Conservation (phyloP, 2,329 filamentous ascomycete species). For the Uncinocarpus reesii region DNA sequence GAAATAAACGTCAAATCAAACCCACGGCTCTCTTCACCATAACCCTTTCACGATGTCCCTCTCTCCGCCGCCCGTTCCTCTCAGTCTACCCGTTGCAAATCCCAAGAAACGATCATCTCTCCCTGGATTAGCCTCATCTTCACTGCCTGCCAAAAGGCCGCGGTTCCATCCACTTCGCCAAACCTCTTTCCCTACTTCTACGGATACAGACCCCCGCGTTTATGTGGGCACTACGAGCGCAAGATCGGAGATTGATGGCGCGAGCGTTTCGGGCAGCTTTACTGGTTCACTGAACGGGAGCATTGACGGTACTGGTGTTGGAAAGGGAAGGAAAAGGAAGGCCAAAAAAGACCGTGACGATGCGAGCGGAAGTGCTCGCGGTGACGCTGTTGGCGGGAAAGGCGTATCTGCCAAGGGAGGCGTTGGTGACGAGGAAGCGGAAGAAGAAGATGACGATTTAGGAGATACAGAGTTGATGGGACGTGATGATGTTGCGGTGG, state of each 20-base stretch:
- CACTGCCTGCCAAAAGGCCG: conserved; percentile 21
- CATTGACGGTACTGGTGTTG: conserved; percentile 28
- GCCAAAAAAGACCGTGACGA: conserved; percentile 26
- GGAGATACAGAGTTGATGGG: conserved; percentile 42
- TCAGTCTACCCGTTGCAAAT: conserved; percentile 16
- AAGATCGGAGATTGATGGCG: conserved; percentile 25
- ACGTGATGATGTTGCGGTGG: conserved; percentile 37
- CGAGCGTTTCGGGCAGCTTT: conserved; percentile 35
- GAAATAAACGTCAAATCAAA: not conserved
- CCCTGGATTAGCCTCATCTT: conserved; percentile 11
- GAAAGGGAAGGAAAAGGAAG: conserved; percentile 24
- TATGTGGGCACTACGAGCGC: conserved; percentile 20
- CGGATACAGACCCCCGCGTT: conserved; percentile 25
- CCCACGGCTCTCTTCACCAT: not conserved
- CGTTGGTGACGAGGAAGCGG: conserved; percentile 34
- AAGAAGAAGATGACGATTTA: conserved; percentile 42
- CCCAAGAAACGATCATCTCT: conserved; percentile 18
- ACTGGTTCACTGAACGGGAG: conserved; percentile 36
- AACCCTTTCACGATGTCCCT: conserved; percentile 9
- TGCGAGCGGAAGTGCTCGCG: conserved; percentile 22
- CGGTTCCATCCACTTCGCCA: conserved; percentile 41
- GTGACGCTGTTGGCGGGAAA: conserved; percentile 25
- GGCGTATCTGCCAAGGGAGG: conserved; percentile 22
- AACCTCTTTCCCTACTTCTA: conserved; percentile 35
- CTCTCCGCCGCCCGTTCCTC: conserved; percentile 15